phyloP scores from a whole-genome alignment of 805 yeast genomes.

The Citeromyces nyonsensis region DNA sequence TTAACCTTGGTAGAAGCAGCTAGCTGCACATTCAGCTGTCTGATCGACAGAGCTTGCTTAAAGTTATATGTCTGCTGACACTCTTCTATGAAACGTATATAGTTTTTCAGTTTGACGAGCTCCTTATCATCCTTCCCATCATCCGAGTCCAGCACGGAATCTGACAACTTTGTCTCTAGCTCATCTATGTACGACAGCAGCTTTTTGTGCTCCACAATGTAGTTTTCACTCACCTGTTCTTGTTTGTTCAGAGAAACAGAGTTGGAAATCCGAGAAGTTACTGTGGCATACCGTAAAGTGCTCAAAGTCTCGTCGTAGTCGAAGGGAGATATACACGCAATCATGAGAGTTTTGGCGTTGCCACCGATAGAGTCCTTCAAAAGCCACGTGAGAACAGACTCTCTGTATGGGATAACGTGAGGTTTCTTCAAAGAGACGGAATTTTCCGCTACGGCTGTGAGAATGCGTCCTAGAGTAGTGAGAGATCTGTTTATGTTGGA shows the following conservation, averaged over 20 bases:
- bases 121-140: no score
- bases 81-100: no score
- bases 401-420: conserved; percentile 52
- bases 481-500: conserved; percentile 63
- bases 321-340: conserved; percentile 71
- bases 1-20: no score
- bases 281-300: conserved; percentile 64
- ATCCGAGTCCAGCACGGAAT: no score
- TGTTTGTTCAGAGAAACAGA: conserved; percentile 30
- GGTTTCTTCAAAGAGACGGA: conserved; percentile 2
- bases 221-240: not conserved
- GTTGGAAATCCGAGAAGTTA: conserved; percentile 56
- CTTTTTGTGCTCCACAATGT: no score
- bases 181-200: no score
- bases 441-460: conserved; percentile 29
- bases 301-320: conserved; percentile 69
- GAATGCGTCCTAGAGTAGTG: conserved; percentile 63
- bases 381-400: conserved; percentile 61
- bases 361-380: conserved; percentile 68
- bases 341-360: conserved; percentile 73
- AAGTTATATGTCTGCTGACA: no score
- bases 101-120: no score
- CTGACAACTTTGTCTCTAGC: no score
- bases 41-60: no score
- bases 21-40: no score